These are phyloP conservation scores for Microdochium bolleyi DNA, from an alignment of 2,329 filamentous ascomycete genomes.

Conservation along the genomic window DNA sequence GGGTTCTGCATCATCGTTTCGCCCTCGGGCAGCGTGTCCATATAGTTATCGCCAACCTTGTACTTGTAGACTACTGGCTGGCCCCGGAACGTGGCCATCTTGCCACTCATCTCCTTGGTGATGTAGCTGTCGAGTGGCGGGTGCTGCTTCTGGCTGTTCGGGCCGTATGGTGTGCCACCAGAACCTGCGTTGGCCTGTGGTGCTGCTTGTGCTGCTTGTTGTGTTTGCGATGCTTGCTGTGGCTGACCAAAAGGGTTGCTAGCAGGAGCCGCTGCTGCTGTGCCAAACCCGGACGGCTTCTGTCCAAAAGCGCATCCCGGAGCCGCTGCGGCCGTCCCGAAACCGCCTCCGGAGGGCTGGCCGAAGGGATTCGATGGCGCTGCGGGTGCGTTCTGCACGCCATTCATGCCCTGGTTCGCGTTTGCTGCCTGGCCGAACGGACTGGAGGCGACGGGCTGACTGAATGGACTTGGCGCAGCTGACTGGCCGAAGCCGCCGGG, in stretches of 20 bases:
- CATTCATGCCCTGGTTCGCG: constrained; percentile 7
- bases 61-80: constrained; percentile 52
- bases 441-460: constrained; percentile 13
- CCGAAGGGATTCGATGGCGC: constrained; percentile 16
- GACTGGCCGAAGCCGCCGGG: constrained; percentile 24
- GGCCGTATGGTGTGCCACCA: constrained; percentile 31
- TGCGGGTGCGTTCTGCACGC: constrained; percentile 4
- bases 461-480: constrained; percentile 18
- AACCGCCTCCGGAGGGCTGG: constrained; percentile 9
- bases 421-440: constrained; percentile 18
- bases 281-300: constrained; percentile 6
- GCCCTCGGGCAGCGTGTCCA: constrained; percentile 7
- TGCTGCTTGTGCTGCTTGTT: constrained; percentile 7
- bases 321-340: constrained; percentile 1
- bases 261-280: constrained; percentile 2
- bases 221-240: constrained; percentile 7
- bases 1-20: constrained; percentile 2
- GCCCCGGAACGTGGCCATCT: constrained; percentile 53
- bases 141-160: constrained; percentile 34
- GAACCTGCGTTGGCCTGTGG: constrained; percentile 5
- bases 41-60: constrained; percentile 14
- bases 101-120: constrained; percentile 30
- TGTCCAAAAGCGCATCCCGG: neutral
- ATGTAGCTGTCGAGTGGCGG: constrained; percentile 35
- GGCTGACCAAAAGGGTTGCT: constrained; percentile 15